Conservation (phyloP, 768 basidiomycete species). For the Tephrocybe sp. region DNA sequence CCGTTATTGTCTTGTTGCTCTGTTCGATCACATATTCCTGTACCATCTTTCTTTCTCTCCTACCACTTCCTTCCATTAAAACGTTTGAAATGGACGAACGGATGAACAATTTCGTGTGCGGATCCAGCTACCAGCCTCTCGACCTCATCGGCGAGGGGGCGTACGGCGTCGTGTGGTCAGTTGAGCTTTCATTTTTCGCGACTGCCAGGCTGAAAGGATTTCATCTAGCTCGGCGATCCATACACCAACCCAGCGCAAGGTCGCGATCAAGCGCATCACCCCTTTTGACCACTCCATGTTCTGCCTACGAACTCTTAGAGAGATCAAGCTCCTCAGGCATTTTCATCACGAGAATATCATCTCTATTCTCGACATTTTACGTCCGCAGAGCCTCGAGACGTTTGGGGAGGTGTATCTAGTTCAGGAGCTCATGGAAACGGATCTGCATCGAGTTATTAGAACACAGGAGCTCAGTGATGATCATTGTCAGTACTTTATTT, state of each 20-base stretch:
- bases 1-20: conserved; percentile 11
- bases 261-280: conserved; percentile 94
- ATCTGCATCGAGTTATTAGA: conserved; percentile 93
- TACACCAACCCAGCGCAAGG: conserved; percentile 71
- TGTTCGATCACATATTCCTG: not conserved
- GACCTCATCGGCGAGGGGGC: conserved; percentile 94
- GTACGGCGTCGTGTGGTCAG: conserved; percentile 82
- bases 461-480: conserved; percentile 94
- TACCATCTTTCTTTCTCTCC: not conserved
- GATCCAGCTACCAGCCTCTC: conserved; percentile 62
- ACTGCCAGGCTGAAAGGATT: not conserved
- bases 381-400: conserved; percentile 66
- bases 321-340: conserved; percentile 91
- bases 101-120: conserved; percentile 47
- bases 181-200: conserved; percentile 8
- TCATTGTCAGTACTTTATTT: conserved; percentile 96
- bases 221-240: conserved; percentile 69
- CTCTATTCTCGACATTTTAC: conserved; percentile 90
- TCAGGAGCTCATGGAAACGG: conserved; percentile 86
- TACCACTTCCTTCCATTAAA: no score
- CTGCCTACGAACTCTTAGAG: conserved; percentile 77
- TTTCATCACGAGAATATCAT: conserved; percentile 89
- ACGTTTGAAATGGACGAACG: conserved; percentile 23
- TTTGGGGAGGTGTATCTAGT: conserved; percentile 80
- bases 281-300: conserved; percentile 97